Evolutionary conservation across 148 eudicot species (phyloP).

Genomic region (Rhododendron ovatum): DNA sequence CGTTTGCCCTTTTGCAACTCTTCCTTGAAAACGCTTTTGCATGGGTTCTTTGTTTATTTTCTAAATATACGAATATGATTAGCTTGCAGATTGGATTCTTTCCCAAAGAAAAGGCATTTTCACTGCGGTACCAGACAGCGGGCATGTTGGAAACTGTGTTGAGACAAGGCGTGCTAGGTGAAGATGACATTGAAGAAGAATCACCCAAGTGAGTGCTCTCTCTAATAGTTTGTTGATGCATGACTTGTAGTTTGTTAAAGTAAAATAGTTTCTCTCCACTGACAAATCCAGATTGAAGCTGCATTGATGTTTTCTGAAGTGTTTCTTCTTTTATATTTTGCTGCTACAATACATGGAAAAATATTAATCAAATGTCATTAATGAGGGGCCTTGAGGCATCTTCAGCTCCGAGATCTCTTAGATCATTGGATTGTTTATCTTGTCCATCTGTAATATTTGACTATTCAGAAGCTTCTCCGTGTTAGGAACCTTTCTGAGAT

Average conservation of each 20-base stretch:
- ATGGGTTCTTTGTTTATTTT: slow-evolving; percentile 6
- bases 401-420: neutral
- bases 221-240: neutral
- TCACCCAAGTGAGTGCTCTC: slow-evolving; percentile 59
- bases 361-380: neutral
- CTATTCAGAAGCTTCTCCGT: neutral
- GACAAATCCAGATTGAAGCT: neutral
- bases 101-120: slow-evolving; percentile 77
- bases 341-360: neutral
- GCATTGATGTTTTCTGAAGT: neutral
- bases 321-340: neutral
- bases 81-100: slow-evolving; percentile 92
- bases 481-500: neutral
- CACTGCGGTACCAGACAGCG: slow-evolving; percentile 90
- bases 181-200: slow-evolving; percentile 95
- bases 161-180: slow-evolving; percentile 91
- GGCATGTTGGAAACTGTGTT: slow-evolving; percentile 88
- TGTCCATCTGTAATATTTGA: neutral
- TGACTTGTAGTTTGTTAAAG: neutral
- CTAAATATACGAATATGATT: slow-evolving; percentile 39
- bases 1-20: neutral
- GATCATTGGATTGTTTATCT: neutral
- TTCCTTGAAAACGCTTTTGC: neutral
- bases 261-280: neutral
- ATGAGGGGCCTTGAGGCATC: neutral